These are phyloP conservation scores for Rhizomucor miehei DNA, from an alignment of 371 early-diverging fungal genomes.

Conservation along the genomic window DNA sequence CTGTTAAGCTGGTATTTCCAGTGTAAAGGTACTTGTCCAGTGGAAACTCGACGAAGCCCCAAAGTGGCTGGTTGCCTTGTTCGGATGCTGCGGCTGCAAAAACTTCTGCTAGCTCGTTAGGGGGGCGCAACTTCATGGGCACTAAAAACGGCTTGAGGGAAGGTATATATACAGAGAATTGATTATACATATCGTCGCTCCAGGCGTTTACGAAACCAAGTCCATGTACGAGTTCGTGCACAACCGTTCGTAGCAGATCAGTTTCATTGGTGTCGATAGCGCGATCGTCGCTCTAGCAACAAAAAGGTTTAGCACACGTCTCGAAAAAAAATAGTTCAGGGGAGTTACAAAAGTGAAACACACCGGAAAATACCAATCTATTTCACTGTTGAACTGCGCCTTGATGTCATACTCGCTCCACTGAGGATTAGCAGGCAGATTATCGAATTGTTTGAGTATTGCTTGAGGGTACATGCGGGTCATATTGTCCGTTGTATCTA, in stretches of 20 bases:
- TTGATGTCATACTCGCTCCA: slow-evolving; percentile 52
- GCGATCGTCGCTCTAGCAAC: slow-evolving; percentile 8
- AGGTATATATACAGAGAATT: slow-evolving; percentile 17
- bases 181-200: slow-evolving; percentile 28
- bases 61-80: slow-evolving; percentile 28
- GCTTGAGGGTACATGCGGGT: slow-evolving; percentile 65
- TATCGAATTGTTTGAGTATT: slow-evolving; percentile 54
- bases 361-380: slow-evolving; percentile 47
- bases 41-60: slow-evolving; percentile 48
- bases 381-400: slow-evolving; percentile 61
- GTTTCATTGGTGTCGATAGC: slow-evolving; percentile 17
- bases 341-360: not conserved
- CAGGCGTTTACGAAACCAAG: slow-evolving; percentile 65
- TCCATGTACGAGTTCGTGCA: slow-evolving; percentile 67
- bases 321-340: not conserved
- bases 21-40: slow-evolving; percentile 29
- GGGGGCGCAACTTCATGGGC: slow-evolving; percentile 24
- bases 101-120: slow-evolving; percentile 11
- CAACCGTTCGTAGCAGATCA: slow-evolving; percentile 52
- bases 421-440: slow-evolving; percentile 22
- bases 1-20: slow-evolving; percentile 11
- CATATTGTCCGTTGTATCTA: slow-evolving; percentile 34
- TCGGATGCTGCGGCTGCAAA: slow-evolving; percentile 1
- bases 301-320: not conserved
- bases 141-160: slow-evolving; percentile 21